These are phyloP conservation scores for Typha latifolia DNA, from an alignment of 176 grass and related monocot genomes.

Conservation along the genomic window DNA sequence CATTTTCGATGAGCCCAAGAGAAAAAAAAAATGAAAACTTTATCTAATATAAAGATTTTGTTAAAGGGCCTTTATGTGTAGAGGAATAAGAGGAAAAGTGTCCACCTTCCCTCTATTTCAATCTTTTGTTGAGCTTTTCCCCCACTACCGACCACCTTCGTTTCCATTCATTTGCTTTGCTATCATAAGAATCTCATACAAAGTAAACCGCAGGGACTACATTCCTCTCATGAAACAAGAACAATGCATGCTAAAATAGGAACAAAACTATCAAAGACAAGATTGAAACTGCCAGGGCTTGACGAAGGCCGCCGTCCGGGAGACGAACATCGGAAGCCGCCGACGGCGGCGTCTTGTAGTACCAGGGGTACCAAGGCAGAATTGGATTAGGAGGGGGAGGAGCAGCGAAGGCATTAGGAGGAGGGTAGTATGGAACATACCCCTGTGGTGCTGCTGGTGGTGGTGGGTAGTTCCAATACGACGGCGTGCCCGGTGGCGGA, in stretches of 20 bases:
- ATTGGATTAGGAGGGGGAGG: conserved; percentile 75
- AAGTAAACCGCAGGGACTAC: not conserved
- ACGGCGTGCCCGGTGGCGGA: conserved; percentile 4
- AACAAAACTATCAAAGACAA: not conserved
- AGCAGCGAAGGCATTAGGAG: conserved; percentile 18
- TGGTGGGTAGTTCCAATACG: conserved; percentile 49
- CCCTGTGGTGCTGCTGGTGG: not conserved
- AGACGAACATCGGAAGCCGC: not conserved
- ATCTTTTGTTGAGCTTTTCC: not conserved
- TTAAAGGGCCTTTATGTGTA: not conserved
- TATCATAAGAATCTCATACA: not conserved
- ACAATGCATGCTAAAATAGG: not conserved
- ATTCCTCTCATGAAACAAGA: not conserved
- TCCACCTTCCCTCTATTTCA: not conserved
- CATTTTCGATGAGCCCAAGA: not conserved
- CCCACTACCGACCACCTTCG: not conserved
- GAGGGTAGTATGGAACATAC: conserved; percentile 37
- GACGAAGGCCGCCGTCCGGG: not conserved
- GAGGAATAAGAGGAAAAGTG: not conserved
- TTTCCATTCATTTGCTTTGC: not conserved
- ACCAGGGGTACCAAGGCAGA: conserved; percentile 85
- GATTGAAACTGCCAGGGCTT: not conserved
- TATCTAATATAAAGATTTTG: not conserved
- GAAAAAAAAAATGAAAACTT: too few species aligned
- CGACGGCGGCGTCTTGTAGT: conserved; percentile 28